Evolutionary conservation across 108 stramenopile genomes (phyloP), one percentile per base, ranked within the genome.

Genomic region (Pseudonitzschia pungens): DNA sequence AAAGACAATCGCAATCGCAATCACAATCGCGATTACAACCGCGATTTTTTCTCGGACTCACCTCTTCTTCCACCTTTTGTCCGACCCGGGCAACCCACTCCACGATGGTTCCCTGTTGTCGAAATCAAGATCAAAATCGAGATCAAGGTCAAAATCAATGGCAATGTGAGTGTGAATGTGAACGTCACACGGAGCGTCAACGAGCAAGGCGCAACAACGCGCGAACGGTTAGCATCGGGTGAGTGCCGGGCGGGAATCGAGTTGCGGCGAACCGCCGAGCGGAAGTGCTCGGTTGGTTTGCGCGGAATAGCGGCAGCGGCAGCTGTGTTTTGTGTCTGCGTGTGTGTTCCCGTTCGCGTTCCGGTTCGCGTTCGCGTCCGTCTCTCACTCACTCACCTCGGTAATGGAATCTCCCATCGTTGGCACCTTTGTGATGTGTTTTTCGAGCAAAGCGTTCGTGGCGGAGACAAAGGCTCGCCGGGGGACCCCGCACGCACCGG

Each of bases 331-430:
- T n/a, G n/a, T n/a, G n/a, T n/a, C n/a, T 51, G 50, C 16, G 50
- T 51, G 50, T 3, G 50, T 51, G n/a, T 10, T 8, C 3, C 2
- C 16, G n/a, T n/a, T 51, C n/a, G n/a, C n/a, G n/a, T n/a, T n/a
- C n/a, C n/a, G n/a, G n/a, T n/a, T n/a, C n/a, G 50, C 50, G 3
- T n/a, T 3, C n/a, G 3, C 10, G 20, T 4, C 10, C n/a, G 50
- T n/a, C 44, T n/a, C 16, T 51, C 3, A 3, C 16, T 51, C 24
- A 53, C 81, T 54, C 74, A 87, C 86, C 75, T 88, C 87, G 41
- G 87, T 88, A 36, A 91, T 91, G 43, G 84, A 81, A 68, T 95
- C 93, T 22, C 93, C 93, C 89, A 95, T 87, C 27, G 83, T 82
- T 14, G 93, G 93, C 26, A 95, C 89, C 20, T 81, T 79, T 24